Evolutionary conservation across 768 basidiomycete species (phyloP), one percentile per base, ranked within the genome.

Genomic region (Kwoniella newhampshirensis): DNA sequence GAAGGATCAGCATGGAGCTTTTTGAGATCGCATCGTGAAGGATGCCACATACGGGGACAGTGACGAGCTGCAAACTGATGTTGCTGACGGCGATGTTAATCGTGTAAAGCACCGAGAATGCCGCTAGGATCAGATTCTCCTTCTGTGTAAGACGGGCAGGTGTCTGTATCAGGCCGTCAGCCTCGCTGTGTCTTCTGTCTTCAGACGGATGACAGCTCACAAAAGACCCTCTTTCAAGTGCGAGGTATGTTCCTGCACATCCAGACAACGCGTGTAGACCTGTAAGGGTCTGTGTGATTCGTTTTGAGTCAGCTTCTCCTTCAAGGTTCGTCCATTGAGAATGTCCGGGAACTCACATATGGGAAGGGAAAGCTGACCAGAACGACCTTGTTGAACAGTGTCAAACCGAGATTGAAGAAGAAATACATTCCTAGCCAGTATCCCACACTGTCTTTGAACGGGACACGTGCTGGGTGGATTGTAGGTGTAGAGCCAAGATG

Each of bases 41-140:
- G 30, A 18, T 30, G 35, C 26, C 4, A 83, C 88, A 67, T 59
- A 91, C 89, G 4, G 92, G 91, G 17, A 94, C 83, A 5, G 92
- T 92, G 35, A 97, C 92, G 18, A 94, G 80, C 62, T 87, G 82
- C 21, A 94, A 81, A 5, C 89, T 92, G 27, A 91, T 79, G 75
- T 99, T 99, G 79, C 91, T 93, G 45, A 97, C 87, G 39, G 87
- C 86, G 65, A 98, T 94, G 72, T 99, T 99, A 74, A 94, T 78
- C 4, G 93, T 88, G 75, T 96, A 99, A 1, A 99, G 81, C 18
- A 86, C 78, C 65, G 91, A 94, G 78, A 98, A 99, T 1, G 85
- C 82, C 23, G 85, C 73, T 13, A 99, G 80, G 12, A 86, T 82
- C 20, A 84, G 54, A 54, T 82, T 83, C 72, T 89, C 81, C 21